phyloP scores from a whole-genome alignment of 2,329 filamentous ascomycete species.

The Incumbomyces lentus region DNA sequence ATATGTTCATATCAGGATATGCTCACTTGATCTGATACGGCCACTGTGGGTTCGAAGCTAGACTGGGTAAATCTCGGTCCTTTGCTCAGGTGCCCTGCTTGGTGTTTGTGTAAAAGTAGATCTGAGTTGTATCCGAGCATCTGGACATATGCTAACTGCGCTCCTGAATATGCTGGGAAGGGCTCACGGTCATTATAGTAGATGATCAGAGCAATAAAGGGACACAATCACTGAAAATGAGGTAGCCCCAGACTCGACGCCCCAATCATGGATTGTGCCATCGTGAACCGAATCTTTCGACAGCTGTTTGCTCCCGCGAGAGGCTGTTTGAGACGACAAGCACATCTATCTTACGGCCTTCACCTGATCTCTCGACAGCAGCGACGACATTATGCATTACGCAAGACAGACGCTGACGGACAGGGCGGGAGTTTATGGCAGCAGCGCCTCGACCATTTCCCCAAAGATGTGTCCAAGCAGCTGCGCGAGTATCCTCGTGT shows the following conservation, averaged over 20 bases:
- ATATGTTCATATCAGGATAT: not conserved
- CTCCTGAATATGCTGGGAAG: too few species aligned
- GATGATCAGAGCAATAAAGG: too few species aligned
- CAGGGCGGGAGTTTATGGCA: constrained; percentile 68
- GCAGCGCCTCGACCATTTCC: constrained; percentile 65
- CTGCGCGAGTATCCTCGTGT: constrained; percentile 74
- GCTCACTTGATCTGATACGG: too few species aligned
- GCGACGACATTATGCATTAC: constrained; percentile 31
- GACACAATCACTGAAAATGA: not conserved
- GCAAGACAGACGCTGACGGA: constrained; percentile 27
- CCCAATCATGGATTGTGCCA: constrained; percentile 64
- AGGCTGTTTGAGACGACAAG: constrained; percentile 37
- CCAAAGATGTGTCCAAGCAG: constrained; percentile 67
- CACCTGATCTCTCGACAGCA: constrained; percentile 19
- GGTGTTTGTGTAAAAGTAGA: too few species aligned
- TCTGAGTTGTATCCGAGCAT: too few species aligned
- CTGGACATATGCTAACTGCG: too few species aligned
- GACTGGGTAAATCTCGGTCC: too few species aligned
- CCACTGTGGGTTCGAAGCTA: too few species aligned
- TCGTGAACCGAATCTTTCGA: constrained; percentile 68
- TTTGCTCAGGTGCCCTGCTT: too few species aligned
- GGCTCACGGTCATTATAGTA: too few species aligned
- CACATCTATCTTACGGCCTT: constrained; percentile 15
- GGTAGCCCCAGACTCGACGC: not conserved
- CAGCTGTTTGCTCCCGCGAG: constrained; percentile 72